These are phyloP conservation scores for Cladosporium oxysporum DNA, from an alignment of 2,329 filamentous ascomycete genomes.

Conservation along the genomic window DNA sequence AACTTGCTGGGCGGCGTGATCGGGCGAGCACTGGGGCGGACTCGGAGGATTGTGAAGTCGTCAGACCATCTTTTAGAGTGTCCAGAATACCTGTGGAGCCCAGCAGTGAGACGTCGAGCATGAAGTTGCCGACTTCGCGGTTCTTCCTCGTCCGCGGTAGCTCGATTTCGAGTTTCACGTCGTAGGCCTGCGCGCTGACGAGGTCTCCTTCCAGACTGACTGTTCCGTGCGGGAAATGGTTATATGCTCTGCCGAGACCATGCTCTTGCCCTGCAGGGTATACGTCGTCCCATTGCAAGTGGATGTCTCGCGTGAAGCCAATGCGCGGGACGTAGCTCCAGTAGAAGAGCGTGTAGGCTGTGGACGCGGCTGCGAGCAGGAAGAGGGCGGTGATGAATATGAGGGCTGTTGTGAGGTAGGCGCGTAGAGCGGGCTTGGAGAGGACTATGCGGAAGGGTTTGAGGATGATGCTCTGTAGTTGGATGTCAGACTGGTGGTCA, in stretches of 20 bases:
- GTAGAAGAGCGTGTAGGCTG: slow-evolving; percentile 69
- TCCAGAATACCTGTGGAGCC: neutral
- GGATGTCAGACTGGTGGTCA: neutral
- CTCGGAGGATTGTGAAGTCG: slow-evolving; percentile 13
- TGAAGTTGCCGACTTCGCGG: slow-evolving; percentile 82
- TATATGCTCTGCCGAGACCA: neutral
- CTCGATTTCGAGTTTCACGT: slow-evolving; percentile 72
- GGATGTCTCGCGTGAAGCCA: slow-evolving; percentile 61
- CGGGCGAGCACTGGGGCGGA: slow-evolving; percentile 29
- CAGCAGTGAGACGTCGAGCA: slow-evolving; percentile 78
- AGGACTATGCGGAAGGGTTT: slow-evolving; percentile 56
- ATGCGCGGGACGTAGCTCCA: slow-evolving; percentile 67
- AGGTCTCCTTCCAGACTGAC: slow-evolving; percentile 53
- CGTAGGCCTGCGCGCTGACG: slow-evolving; percentile 76
- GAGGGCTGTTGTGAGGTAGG: slow-evolving; percentile 63
- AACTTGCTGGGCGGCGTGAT: slow-evolving; percentile 72
- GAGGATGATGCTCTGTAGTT: slow-evolving; percentile 54
- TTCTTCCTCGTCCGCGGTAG: slow-evolving; percentile 80
- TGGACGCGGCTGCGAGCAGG: slow-evolving; percentile 59
- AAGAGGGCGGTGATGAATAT: slow-evolving; percentile 54
- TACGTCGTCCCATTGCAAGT: slow-evolving; percentile 65
- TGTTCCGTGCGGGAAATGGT: slow-evolving; percentile 53
- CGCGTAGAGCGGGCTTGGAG: slow-evolving; percentile 63
- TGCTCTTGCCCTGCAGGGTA: slow-evolving; percentile 18
- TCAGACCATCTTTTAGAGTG: slow-evolving; percentile 18